Percentiles rank a stretch among this genome's conserved stretches.
Conservation (phyloP, 768 basidiomycete species). For the Epithele typhae region DNA sequence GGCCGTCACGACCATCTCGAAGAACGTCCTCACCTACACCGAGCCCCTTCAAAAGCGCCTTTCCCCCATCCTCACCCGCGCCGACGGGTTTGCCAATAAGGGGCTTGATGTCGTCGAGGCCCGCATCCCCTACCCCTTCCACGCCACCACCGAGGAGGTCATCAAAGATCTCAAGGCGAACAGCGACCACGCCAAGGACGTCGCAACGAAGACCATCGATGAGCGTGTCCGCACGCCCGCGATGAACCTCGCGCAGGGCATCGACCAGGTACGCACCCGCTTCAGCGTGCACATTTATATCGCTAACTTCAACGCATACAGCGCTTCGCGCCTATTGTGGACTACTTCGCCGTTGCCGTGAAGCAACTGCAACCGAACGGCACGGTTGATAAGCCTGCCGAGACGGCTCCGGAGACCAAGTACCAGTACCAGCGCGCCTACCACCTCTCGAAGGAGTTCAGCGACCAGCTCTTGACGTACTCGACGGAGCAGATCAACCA, state of each 20-base stretch:
- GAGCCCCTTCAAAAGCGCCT: slow-evolving; percentile 63
- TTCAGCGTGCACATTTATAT: slow-evolving; percentile 1
- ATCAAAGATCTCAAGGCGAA: slow-evolving; percentile 52
- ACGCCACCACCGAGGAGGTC: slow-evolving; percentile 69
- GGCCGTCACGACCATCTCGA: slow-evolving; percentile 58
- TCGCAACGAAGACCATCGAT: slow-evolving; percentile 63
- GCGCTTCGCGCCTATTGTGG: slow-evolving; percentile 72
- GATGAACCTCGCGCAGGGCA: slow-evolving; percentile 54
- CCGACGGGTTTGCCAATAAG: slow-evolving; percentile 67
- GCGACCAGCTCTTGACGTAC: slow-evolving; percentile 58
- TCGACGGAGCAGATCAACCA: slow-evolving; percentile 71
- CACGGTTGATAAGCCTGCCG: slow-evolving; percentile 42
- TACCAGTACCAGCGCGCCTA: slow-evolving; percentile 78
- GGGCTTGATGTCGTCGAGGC: slow-evolving; percentile 70
- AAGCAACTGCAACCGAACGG: slow-evolving; percentile 34
- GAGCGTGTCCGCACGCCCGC: slow-evolving; percentile 63
- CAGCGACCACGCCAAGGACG: slow-evolving; percentile 49
- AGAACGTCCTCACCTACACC: slow-evolving; percentile 36
- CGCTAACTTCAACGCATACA: slow-evolving; percentile 21
- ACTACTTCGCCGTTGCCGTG: slow-evolving; percentile 62
- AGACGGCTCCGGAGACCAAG: slow-evolving; percentile 45
- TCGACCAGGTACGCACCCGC: slow-evolving; percentile 59
- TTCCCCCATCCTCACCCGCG: slow-evolving; percentile 60
- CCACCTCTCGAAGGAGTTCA: slow-evolving; percentile 58
- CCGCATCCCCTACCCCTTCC: slow-evolving; percentile 74